Evolutionary conservation across 495 filamentous ascomycete genomes (phyloP), one percentile per base, ranked within the genome.

Genomic region (Penicillium steckii): DNA sequence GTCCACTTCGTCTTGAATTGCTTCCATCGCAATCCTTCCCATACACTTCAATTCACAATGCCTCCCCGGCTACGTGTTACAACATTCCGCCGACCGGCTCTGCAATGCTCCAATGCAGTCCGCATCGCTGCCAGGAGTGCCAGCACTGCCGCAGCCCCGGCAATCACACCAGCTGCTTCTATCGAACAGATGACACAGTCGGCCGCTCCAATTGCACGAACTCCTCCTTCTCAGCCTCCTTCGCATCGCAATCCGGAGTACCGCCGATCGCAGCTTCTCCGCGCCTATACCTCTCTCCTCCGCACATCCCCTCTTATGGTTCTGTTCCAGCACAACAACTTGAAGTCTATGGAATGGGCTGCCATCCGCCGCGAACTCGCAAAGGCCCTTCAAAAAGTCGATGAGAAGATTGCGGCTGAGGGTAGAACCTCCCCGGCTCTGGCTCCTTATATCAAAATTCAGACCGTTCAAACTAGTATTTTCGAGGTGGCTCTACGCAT

Each of bases 251-350:
- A 85, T 25, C 82, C 93, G 32, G 87, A 95, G 57, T 82, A 85
- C 64, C 89, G 94, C 55, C 95, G 97, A 75, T 86, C 93, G n/a
- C 93, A 97, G 69, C 85, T 98, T 38, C 86, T 95, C 57, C 85
- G 94, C 43, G 82, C 88, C 69, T 98, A 98, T 75, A 93, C 92
- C 51, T 95, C 95, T 7, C 79, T 97, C 53, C 83, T 98, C 53
- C 90, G 89, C 37, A 91, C 91, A 30, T 85, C 89, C 15, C 91
- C 94, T 40, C 72, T 97, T 21, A 86, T 96, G 63, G 81, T 98
- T 52, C 76, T 97, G 61, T 93, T 98, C 79, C 93, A 97, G 72
- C 94, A 97, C 80, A 96, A 92, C 80, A 97, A 97, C 69, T 76
- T 98, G 45, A 88, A 86, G 46, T 84, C 91, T 4, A 75, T 78